Base-by-base conservation (phyloP, 2,329 filamentous ascomycete species). In the Diaporthe sp. region DNA sequence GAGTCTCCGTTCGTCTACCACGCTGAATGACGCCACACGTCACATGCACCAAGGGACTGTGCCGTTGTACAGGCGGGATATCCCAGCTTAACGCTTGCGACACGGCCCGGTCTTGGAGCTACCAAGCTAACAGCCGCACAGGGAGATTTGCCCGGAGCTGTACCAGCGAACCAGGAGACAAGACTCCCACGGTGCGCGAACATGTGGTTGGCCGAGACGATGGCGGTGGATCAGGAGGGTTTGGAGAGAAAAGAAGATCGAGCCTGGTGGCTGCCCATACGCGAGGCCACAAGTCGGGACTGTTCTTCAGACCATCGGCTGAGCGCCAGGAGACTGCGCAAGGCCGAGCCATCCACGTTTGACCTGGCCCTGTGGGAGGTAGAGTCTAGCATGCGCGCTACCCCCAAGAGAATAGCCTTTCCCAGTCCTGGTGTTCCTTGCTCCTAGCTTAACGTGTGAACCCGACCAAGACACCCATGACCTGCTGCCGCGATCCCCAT, bases 11-110 rank as follows among this genome's bases (percentile, higher is more conserved):
- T 68, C 47, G 13, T 68, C 63, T 68, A 39, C 63, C 44, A 53
- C 63, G 63, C 63, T 68, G 63, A 68, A 68, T 39, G 47, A 68
- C 47, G 63, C 47, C 63, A 68, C 63, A 53, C 30, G 47, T 68
- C 63, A 25, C 63, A 68, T 30, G 63, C 47, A 53, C 30, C 63
- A 37, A 68, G 32, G 63, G 63, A 68, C 63, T 51, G 50, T 66
- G 63, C 47, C 63, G 63, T 44, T 30, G 10, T 22, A 22, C 63
- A 39, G 63, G 63, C 50, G 70, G 70, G 70, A 71, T 71, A 63
- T 71, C 70, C 70, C 44, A 63, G 70, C 70, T 19, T 44, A 17
- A 25, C n/a, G 44, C 63, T 35, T 50, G 63, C 47, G 63, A 68
- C 39, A 35, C 56, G 47, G 44, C 70, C 47, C 70, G 53, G 35